These are phyloP conservation scores for Astragalus glycyphyllos DNA, from an alignment of 306 rosid species.

Conservation along the genomic window DNA sequence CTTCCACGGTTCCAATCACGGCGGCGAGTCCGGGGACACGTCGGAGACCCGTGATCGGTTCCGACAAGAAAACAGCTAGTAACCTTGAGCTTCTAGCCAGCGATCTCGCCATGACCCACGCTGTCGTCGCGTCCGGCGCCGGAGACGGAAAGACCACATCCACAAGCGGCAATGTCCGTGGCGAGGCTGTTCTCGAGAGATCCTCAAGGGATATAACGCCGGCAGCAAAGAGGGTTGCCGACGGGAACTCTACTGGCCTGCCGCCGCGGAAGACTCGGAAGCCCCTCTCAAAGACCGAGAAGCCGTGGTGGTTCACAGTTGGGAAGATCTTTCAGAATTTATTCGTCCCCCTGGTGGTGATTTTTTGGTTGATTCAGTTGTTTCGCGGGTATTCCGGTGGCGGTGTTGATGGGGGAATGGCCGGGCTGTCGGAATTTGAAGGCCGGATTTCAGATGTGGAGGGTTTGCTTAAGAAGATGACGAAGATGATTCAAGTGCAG, in stretches of 20 bases:
- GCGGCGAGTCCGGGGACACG: slow-evolving; percentile 87
- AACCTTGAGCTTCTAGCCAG: slow-evolving; percentile 64
- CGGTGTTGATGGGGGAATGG: slow-evolving; percentile 32
- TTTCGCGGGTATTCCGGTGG: slow-evolving; percentile 56
- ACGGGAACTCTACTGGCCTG: slow-evolving; percentile 47
- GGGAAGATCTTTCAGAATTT: slow-evolving; percentile 65
- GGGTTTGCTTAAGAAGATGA: slow-evolving; percentile 60
- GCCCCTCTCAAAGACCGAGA: slow-evolving; percentile 44
- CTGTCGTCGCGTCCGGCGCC: slow-evolving; percentile 37
- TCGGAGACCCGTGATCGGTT: slow-evolving; percentile 66
- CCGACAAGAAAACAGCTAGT: slow-evolving; percentile 60
- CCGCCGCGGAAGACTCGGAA: slow-evolving; percentile 55
- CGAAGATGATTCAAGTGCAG: slow-evolving; percentile 78
- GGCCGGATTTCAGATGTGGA: slow-evolving; percentile 80
- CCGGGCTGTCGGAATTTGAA: slow-evolving; percentile 71
- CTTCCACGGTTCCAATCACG: slow-evolving; percentile 91
- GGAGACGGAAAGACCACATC: slow-evolving; percentile 42
- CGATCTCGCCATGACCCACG: slow-evolving; percentile 55
- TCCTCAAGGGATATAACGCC: slow-evolving; percentile 51
- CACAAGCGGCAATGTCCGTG: slow-evolving; percentile 48
- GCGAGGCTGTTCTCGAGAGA: slow-evolving; percentile 61
- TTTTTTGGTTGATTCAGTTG: slow-evolving; percentile 68
- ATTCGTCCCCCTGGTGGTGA: slow-evolving; percentile 52
- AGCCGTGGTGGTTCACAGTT: slow-evolving; percentile 75
- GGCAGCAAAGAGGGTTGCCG: slow-evolving; percentile 13